These are phyloP conservation scores for Ceratocystis smalleyi DNA, from an alignment of 2,329 filamentous ascomycete species.

Conservation along the genomic window DNA sequence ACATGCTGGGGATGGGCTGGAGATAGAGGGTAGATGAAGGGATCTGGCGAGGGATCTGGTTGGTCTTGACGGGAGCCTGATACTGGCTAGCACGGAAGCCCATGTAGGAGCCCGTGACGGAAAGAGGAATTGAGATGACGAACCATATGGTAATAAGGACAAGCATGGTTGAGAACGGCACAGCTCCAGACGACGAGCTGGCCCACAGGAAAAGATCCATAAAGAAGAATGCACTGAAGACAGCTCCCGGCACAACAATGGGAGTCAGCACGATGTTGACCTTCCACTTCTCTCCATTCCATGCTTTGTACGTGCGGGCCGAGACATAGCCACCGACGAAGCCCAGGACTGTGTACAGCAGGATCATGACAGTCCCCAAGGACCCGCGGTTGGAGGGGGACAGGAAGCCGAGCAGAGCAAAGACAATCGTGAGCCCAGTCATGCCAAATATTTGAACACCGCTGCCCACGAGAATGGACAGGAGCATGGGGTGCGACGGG, in stretches of 20 bases:
- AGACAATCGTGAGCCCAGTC: constrained; percentile 84
- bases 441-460: constrained; percentile 95
- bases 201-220: constrained; percentile 95
- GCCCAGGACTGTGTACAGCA: constrained; percentile 85
- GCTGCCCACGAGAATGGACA: constrained; percentile 81
- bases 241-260: constrained; percentile 65
- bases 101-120: constrained; percentile 78
- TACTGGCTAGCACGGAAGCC: constrained; percentile 64
- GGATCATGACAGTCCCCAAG: constrained; percentile 78
- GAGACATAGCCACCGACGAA: constrained; percentile 86
- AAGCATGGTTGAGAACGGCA: constrained; percentile 94
- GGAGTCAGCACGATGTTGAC: constrained; percentile 81
- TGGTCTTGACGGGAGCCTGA: constrained; percentile 74
- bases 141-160: constrained; percentile 93
- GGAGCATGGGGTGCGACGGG: constrained; percentile 64
- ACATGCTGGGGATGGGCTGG: constrained; percentile 72
- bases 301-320: constrained; percentile 82
- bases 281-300: constrained; percentile 89
- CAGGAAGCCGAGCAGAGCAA: constrained; percentile 84
- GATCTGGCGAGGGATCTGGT: constrained; percentile 96
- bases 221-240: constrained; percentile 81
- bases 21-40: constrained; percentile 73
- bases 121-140: constrained; percentile 83
- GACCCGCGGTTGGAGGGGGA: constrained; percentile 93
- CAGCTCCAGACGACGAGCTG: constrained; percentile 78